Percentiles rank a stretch among this genome's conserved stretches.
Evolutionary conservation across 768 basidiomycete species (phyloP).

Genomic region (Boletus patriciae): DNA sequence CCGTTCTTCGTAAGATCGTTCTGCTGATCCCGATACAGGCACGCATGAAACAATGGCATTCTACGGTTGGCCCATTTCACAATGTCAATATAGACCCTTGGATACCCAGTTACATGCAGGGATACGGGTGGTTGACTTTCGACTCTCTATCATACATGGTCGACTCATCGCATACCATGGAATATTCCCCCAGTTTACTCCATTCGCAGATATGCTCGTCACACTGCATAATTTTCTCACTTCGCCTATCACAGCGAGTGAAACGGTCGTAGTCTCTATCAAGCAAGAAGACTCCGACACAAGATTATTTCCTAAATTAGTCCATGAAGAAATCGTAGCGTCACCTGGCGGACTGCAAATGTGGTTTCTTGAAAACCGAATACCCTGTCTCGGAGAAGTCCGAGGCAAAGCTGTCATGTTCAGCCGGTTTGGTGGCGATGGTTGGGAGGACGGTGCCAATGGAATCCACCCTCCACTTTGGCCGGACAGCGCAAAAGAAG

Average conservation of each 20-base stretch:
- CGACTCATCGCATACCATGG: conserved; percentile 81
- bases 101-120: conserved; percentile 70
- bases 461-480: conserved; percentile 87
- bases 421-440: conserved; percentile 69
- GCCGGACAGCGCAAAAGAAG: conserved; percentile 74
- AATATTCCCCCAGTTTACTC: conserved; percentile 63
- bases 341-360: conserved; percentile 53
- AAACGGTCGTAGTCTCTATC: conserved; percentile 83
- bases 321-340: conserved; percentile 60
- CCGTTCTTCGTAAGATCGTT: conserved; percentile 33
- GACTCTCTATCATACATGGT: conserved; percentile 65
- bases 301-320: conserved; percentile 58
- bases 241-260: conserved; percentile 52
- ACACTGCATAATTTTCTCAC: conserved; percentile 65
- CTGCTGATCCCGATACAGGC: conserved; percentile 1
- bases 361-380: conserved; percentile 82
- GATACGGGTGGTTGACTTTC: conserved; percentile 79
- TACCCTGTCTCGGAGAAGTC: conserved; percentile 81
- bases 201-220: conserved; percentile 65
- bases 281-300: conserved; percentile 79
- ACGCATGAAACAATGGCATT: conserved; percentile 57
- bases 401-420: conserved; percentile 84
- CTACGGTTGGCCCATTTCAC: conserved; percentile 82
- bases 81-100: conserved; percentile 75
- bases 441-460: conserved; percentile 72